Conservation (phyloP, 495 filamentous ascomycete species). For the Elasticomyces elasticus region DNA sequence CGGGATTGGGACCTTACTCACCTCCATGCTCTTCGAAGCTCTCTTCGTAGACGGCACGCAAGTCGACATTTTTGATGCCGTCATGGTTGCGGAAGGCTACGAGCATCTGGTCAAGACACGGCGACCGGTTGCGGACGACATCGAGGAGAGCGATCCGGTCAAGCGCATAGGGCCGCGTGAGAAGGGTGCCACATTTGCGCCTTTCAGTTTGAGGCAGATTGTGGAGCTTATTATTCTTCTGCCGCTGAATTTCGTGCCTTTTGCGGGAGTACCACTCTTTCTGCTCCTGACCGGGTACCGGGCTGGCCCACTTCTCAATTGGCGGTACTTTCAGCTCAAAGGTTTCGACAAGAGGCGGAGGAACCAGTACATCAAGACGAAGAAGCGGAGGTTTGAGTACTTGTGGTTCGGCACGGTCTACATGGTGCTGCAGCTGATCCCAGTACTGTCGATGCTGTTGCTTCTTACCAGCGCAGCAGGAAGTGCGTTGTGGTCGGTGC, state of each 20-base stretch:
- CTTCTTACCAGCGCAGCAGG: slow-evolving; percentile 55
- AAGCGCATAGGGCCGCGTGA: slow-evolving; percentile 50
- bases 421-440: slow-evolving; percentile 51
- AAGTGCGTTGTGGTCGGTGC: slow-evolving; percentile 52
- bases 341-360: slow-evolving; percentile 49
- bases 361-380: slow-evolving; percentile 39
- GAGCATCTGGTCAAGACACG: slow-evolving; percentile 46
- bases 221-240: slow-evolving; percentile 40
- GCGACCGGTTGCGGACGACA: slow-evolving; percentile 45
- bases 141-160: slow-evolving; percentile 38
- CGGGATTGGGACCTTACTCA: slow-evolving; percentile 54
- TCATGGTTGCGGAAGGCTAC: slow-evolving; percentile 50
- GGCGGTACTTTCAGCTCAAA: slow-evolving; percentile 54
- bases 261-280: slow-evolving; percentile 54
- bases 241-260: slow-evolving; percentile 56
- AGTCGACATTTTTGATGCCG: slow-evolving; percentile 58
- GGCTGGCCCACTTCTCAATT: slow-evolving; percentile 56
- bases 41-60: slow-evolving; percentile 61
- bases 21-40: slow-evolving; percentile 53
- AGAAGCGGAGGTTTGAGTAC: slow-evolving; percentile 45
- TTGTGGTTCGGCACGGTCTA: slow-evolving; percentile 59
- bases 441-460: slow-evolving; percentile 56
- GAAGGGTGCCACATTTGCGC: slow-evolving; percentile 48
- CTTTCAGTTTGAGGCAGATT: slow-evolving; percentile 43
- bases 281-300: slow-evolving; percentile 53